Conservation (phyloP, 805 yeast species). For the Hanseniaspora valbyensis region DNA sequence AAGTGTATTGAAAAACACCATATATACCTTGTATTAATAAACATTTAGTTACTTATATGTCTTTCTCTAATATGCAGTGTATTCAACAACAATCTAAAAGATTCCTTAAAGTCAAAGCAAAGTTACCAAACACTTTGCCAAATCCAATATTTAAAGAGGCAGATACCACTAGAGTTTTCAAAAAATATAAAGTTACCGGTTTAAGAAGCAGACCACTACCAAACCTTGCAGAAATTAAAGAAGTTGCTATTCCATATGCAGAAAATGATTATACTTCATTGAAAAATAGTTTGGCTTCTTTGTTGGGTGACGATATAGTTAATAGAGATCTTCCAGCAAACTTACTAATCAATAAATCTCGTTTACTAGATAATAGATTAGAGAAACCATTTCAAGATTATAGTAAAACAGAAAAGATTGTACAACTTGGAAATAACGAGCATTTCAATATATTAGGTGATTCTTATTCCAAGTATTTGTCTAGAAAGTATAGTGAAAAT, state of each 20-base stretch:
- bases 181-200: neutral
- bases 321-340: neutral
- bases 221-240: neutral
- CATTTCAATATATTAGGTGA: neutral
- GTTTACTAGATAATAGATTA: neutral
- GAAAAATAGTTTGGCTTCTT: neutral
- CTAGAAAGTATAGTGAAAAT: neutral
- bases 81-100: conserved; percentile 13
- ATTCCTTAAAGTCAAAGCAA: neutral
- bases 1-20: neutral
- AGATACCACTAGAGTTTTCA: neutral
- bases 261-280: neutral
- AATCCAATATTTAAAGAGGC: neutral
- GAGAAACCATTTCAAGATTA: neutral
- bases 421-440: conserved; percentile 4
- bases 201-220: neutral
- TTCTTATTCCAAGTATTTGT: neutral
- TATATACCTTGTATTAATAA: neutral
- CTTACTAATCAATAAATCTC: neutral
- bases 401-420: neutral
- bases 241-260: neutral
- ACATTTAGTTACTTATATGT: neutral
- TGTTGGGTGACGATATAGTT: neutral
- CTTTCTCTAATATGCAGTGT: neutral
- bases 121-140: neutral